These are phyloP conservation scores for Arthrobotrys sinensis DNA, from an alignment of 2,329 filamentous ascomycete species.

Conservation along the genomic window DNA sequence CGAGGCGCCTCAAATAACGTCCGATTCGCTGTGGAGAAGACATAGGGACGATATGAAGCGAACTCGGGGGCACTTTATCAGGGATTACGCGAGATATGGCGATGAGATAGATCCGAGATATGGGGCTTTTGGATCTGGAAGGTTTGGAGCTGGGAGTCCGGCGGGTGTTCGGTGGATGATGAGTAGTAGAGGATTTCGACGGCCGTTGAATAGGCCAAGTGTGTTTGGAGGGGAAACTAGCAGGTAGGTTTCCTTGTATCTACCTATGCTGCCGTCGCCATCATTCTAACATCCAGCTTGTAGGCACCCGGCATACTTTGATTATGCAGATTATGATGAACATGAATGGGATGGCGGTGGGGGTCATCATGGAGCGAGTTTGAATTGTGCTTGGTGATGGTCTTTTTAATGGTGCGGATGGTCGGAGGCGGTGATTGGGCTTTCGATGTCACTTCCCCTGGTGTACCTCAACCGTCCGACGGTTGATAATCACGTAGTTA, in stretches of 20 bases:
- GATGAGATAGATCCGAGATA: neutral
- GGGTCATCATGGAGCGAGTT: constrained; percentile 1
- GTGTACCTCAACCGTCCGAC: no score
- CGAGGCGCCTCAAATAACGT: neutral
- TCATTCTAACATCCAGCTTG: neutral
- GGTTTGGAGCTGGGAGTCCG: neutral
- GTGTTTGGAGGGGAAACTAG: constrained; percentile 1
- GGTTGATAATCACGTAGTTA: no score
- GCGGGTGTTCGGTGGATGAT: neutral
- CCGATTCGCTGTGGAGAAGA: neutral
- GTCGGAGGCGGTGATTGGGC: no score
- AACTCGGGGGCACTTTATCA: neutral
- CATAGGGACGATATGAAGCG: neutral
- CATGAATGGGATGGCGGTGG: neutral
- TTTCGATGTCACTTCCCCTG: no score
- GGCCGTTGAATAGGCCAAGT: neutral
- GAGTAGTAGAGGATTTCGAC: neutral
- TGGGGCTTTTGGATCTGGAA: constrained; percentile 4
- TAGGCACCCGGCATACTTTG: constrained; percentile 27
- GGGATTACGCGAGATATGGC: neutral
- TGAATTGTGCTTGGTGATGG: constrained; percentile 1
- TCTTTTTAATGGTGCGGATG: no score
- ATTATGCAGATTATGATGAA: constrained; percentile 8
- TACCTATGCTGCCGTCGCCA: neutral
- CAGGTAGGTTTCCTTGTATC: neutral